Conservation (phyloP, 108 stramenopile species). For the Pinguiococcus pyrenoidosus region DNA sequence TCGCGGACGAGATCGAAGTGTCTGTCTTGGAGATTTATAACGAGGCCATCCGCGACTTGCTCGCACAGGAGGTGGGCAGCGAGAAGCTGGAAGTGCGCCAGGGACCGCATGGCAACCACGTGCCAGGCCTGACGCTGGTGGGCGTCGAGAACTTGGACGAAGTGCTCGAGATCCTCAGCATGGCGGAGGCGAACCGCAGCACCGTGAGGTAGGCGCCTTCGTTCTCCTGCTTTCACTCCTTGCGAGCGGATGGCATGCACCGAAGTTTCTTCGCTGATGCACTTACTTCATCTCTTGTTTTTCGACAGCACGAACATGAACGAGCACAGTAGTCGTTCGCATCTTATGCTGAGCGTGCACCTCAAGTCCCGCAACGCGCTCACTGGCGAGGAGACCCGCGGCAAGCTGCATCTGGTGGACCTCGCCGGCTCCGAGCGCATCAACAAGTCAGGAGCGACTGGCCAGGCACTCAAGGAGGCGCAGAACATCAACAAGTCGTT, state of each 20-base stretch:
- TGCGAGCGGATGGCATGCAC: background rate
- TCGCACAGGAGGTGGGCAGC: constrained; percentile 1
- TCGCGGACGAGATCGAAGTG: constrained; percentile 30
- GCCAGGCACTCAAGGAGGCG: constrained; percentile 81
- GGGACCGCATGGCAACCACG: constrained; percentile 53
- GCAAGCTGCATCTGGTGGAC: constrained; percentile 75
- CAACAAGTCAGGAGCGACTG: constrained; percentile 79
- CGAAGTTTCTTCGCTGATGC: background rate
- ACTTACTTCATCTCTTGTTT: too few species aligned
- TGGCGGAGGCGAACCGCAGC: constrained; percentile 69
- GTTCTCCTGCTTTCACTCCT: too few species aligned
- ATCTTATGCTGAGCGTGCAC: constrained; percentile 76
- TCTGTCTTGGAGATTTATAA: constrained; percentile 56
- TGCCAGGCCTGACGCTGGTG: constrained; percentile 81
- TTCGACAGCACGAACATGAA: constrained; percentile 91
- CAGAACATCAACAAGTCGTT: constrained; percentile 96
- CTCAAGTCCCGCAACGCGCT: constrained; percentile 19
- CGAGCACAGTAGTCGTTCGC: constrained; percentile 78
- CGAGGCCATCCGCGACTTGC: constrained; percentile 48
- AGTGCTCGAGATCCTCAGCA: constrained; percentile 16
- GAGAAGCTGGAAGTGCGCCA: constrained; percentile 22
- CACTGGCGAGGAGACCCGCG: constrained; percentile 15
- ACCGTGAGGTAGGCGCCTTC: too few species aligned
- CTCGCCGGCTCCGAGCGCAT: constrained; percentile 97
- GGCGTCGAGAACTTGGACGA: constrained; percentile 57